These are phyloP conservation scores for Penicillium nordicum DNA, from an alignment of 2,329 filamentous ascomycete genomes.

Conservation along the genomic window DNA sequence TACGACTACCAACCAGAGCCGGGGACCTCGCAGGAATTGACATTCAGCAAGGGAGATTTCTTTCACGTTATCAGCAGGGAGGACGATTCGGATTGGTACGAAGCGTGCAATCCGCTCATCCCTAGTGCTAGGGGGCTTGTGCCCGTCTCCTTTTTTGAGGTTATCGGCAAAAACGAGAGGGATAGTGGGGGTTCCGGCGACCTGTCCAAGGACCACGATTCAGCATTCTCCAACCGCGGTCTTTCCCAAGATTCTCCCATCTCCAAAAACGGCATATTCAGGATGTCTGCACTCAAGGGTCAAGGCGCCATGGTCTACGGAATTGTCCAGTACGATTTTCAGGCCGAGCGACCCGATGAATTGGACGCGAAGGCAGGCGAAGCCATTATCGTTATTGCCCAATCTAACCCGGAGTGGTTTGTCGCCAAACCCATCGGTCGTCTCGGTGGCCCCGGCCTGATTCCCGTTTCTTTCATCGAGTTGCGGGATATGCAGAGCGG, in stretches of 20 bases:
- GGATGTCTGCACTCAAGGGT: conserved; percentile 49
- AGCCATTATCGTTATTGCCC: conserved; percentile 96
- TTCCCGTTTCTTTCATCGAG: conserved; percentile 95
- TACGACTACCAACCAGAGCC: conserved; percentile 79
- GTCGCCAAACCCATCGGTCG: conserved; percentile 98
- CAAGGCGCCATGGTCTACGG: conserved; percentile 89
- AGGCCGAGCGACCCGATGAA: conserved; percentile 92
- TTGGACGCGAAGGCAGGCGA: conserved; percentile 92
- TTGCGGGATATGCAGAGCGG: conserved; percentile 91
- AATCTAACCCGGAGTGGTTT: conserved; percentile 98
- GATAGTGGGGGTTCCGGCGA: conserved; percentile 72
- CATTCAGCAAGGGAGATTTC: conserved; percentile 93
- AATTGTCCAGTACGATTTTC: conserved; percentile 94
- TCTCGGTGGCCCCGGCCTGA: conserved; percentile 89
- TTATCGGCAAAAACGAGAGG: conserved; percentile 84
- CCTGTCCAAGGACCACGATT: conserved; percentile 68
- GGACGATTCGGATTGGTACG: conserved; percentile 94
- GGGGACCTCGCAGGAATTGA: conserved; percentile 67
- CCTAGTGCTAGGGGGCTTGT: conserved; percentile 83
- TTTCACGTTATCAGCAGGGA: conserved; percentile 97
- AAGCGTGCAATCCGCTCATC: conserved; percentile 90
- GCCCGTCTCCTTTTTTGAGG: conserved; percentile 89
- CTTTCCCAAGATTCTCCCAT: conserved; percentile 33
- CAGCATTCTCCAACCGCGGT: conserved; percentile 70
- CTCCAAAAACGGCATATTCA: conserved; percentile 29